Conservation (phyloP, 371 early-diverging fungal species). For the Mortierella sp. region DNA sequence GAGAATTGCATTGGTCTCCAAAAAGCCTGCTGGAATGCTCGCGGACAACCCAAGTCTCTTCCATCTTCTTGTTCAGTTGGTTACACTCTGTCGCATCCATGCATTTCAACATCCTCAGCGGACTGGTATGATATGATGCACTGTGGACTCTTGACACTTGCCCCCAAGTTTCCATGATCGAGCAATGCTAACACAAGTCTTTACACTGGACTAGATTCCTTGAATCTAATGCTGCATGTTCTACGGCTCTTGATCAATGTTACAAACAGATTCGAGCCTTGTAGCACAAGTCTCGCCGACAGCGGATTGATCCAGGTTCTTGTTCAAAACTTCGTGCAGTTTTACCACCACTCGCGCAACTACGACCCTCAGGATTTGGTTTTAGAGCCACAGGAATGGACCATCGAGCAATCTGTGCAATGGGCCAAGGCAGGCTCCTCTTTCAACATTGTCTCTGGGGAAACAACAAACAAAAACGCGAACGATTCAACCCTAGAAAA, state of each 20-base stretch:
- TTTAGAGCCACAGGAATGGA: background rate
- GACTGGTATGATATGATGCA: conserved; percentile 12
- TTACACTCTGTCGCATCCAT: conserved; percentile 41
- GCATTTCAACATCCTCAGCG: conserved; percentile 37
- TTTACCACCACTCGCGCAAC: conserved; percentile 29
- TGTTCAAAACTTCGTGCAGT: conserved; percentile 40
- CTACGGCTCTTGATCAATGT: conserved; percentile 41
- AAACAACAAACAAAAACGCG: too few relatives aligned
- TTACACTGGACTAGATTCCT: conserved; percentile 24
- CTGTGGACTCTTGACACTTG: background rate
- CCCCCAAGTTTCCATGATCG: background rate
- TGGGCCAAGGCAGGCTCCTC: conserved; percentile 2
- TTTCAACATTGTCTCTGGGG: too few relatives aligned
- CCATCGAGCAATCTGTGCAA: background rate
- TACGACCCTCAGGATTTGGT: conserved; percentile 13
- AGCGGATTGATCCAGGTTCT: conserved; percentile 26
- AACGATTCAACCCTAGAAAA: background rate
- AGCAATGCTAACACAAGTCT: background rate
- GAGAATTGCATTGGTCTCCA: conserved; percentile 28
- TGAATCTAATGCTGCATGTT: conserved; percentile 37
- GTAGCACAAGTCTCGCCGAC: conserved; percentile 23
- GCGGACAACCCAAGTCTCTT: conserved; percentile 17
- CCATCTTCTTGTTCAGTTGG: conserved; percentile 34
- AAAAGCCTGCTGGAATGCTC: conserved; percentile 9
- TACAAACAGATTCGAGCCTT: conserved; percentile 33